Base-by-base conservation (phyloP, 2,329 filamentous ascomycete genomes). In the Phialemoniopsis sp. region DNA sequence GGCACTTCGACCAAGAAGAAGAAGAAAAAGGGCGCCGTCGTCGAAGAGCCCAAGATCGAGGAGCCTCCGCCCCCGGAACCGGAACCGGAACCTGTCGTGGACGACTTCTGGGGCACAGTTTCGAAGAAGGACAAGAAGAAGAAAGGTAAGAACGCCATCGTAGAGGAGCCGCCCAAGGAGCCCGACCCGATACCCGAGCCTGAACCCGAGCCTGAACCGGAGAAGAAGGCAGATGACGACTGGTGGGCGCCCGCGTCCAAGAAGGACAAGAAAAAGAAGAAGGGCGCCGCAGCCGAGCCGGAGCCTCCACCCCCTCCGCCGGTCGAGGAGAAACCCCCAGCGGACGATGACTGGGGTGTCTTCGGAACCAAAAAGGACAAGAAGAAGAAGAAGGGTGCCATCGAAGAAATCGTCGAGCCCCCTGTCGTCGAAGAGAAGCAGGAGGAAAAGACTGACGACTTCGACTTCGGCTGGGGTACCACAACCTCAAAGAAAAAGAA, bases 261-360 rank as follows among this genome's bases (percentile, higher is more conserved):
- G 45, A 67, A 69, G 37, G 57, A 64, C 32, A 65, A 68, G 46
- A 73, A 71, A 48, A 72, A 71, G 49, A 67, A 67, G 45, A 63
- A 44, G 6, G 45, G 37, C 31, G 29, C 47, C 14, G 31, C 30
- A 26, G 44, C 34, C 16, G 47, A 43, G 17, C 44, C 39, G 4
- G 40, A 45, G 16, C 45, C 45, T 10, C 21, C 21, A 6, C 21
- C 7, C 50, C 21, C 21, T 26, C 21, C 21, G 21, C 21, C 21
- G 10, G 21, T 26, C 21, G 21, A 51, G 29, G 49, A 49, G 4
- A 49, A 51, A 34, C 41, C 36, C 43, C 51, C 40, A 37, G 46
- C 42, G 16, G 47, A 49, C 21, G 50, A 55, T 38, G 42, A 43
- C 8, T 59, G 54, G 53, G 54, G 46, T 32, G 48, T 48, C 17